These are phyloP conservation scores for Castanea sativa DNA, from an alignment of 306 rosid genomes.

Conservation along the genomic window DNA sequence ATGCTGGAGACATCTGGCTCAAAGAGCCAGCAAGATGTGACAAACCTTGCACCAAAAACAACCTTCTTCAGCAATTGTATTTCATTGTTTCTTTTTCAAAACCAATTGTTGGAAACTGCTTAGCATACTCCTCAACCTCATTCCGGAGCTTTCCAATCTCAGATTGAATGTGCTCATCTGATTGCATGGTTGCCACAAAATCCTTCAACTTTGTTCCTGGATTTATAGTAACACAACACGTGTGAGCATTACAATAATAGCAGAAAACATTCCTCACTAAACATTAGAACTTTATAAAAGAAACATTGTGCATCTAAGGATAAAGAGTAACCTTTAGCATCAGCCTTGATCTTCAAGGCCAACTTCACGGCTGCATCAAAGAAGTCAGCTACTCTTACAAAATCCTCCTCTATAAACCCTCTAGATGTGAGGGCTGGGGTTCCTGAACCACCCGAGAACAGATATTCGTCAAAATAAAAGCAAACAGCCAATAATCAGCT, in stretches of 20 bases:
- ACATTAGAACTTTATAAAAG: constrained; percentile 4
- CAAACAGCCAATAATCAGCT: constrained; percentile 9
- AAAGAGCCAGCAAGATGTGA: not conserved
- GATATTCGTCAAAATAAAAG: constrained; percentile 8
- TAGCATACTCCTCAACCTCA: constrained; percentile 80
- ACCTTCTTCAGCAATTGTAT: constrained; percentile 50
- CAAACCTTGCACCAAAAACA: not conserved
- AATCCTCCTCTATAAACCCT: constrained; percentile 85
- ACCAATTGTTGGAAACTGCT: constrained; percentile 81
- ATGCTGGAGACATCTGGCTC: not conserved
- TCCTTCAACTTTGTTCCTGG: constrained; percentile 89
- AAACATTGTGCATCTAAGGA: not conserved
- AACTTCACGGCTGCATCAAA: constrained; percentile 82
- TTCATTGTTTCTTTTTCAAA: constrained; percentile 77
- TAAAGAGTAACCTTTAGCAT: constrained; percentile 50
- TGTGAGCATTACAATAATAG: constrained; percentile 4
- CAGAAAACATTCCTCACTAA: not conserved
- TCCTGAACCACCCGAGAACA: constrained; percentile 43
- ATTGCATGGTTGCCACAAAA: constrained; percentile 69
- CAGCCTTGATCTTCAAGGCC: constrained; percentile 81
- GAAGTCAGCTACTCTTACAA: constrained; percentile 75
- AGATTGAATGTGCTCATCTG: constrained; percentile 57
- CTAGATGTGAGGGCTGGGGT: constrained; percentile 96
- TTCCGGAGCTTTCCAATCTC: constrained; percentile 59
- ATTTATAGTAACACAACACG: constrained; percentile 17